These are phyloP conservation scores for Lactarius deliciosus DNA, from an alignment of 768 basidiomycete genomes.

Conservation along the genomic window DNA sequence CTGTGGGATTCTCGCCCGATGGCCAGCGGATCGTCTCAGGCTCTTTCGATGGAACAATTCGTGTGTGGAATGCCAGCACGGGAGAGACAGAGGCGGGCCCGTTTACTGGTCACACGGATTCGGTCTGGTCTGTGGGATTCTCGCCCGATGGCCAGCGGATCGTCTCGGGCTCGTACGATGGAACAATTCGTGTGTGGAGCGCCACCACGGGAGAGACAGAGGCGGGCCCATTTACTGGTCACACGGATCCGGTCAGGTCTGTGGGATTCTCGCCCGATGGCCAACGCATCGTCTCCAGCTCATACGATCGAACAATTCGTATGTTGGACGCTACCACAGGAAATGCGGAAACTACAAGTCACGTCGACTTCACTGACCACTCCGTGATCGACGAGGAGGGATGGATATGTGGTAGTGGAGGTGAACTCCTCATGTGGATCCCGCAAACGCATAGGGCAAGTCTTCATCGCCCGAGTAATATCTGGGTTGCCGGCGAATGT, in stretches of 20 bases:
- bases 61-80: no score
- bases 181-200: no score
- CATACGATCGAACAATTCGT: neutral
- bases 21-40: no score
- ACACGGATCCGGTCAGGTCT: no score
- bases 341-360: neutral
- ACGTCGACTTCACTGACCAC: neutral
- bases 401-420: neutral
- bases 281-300: neutral
- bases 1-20: no score
- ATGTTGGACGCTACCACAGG: neutral
- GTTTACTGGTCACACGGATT: no score
- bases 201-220: no score
- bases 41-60: no score
- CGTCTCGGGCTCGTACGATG: no score
- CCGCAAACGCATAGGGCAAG: neutral
- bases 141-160: conserved; percentile 22
- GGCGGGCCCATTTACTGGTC: no score
- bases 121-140: conserved; percentile 27
- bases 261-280: conserved; percentile 8
- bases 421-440: neutral
- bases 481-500: neutral
- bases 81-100: no score
- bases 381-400: neutral
- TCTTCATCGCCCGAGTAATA: neutral